A percentile compares a stretch with the other conserved stretches of the same genome.
Conservation (phyloP, 352 stramenopile species). For the Phytophthora palmivora region DNA sequence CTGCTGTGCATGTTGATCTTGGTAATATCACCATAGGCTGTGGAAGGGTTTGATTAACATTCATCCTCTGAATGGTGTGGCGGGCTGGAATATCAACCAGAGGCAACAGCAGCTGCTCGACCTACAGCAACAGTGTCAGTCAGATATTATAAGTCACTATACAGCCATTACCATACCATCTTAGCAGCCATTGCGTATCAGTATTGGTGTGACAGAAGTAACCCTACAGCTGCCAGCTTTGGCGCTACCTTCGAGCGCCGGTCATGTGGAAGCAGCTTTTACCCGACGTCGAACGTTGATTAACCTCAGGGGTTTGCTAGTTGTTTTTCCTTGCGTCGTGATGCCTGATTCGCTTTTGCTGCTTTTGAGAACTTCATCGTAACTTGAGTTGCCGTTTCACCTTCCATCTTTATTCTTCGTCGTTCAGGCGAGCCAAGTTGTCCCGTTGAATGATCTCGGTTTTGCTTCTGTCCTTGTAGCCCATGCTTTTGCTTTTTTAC, state of each 20-base stretch:
- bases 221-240: neutral
- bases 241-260: neutral
- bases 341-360: neutral
- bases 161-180: conserved; percentile 15
- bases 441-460: neutral
- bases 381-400: too few species aligned
- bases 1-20: neutral
- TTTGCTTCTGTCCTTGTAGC: conserved; percentile 1
- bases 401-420: too few species aligned
- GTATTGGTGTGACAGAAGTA: neutral
- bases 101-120: neutral
- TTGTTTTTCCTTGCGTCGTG: neutral
- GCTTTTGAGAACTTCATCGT: conserved; percentile 9
- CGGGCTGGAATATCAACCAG: too few species aligned
- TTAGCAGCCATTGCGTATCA: neutral
- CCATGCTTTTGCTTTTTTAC: neutral
- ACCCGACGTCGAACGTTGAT: neutral
- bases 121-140: neutral
- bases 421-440: too few species aligned
- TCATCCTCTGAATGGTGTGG: conserved; percentile 4
- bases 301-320: neutral
- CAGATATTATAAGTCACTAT: too few species aligned
- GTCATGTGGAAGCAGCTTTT: too few species aligned
- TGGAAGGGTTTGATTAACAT: neutral
- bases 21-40: neutral